A percentile compares a stretch with the other conserved stretches of the same genome.
phyloP scores from a whole-genome alignment of 176 grass and related monocot genomes.

The Oryza longistaminata region DNA sequence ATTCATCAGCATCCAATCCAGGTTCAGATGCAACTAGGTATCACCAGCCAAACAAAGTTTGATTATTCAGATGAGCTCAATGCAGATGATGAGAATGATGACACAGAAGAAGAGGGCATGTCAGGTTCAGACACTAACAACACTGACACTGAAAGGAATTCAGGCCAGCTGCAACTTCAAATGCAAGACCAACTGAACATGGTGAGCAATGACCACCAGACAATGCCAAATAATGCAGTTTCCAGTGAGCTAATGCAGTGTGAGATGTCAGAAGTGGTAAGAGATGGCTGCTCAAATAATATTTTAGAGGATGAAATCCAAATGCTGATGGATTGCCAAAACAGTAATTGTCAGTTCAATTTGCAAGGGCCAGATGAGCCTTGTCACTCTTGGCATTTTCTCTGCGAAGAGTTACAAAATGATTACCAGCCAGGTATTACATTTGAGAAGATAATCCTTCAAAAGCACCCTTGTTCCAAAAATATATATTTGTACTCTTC shows the following conservation, averaged over 20 bases:
- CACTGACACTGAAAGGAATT: conserved; percentile 30
- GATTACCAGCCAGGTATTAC: conserved; percentile 52
- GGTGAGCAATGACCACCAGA: neutral
- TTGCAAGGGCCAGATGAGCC: conserved; percentile 39
- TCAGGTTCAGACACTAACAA: conserved; percentile 47
- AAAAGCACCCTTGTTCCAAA: neutral
- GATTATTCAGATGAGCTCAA: neutral
- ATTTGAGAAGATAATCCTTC: neutral
- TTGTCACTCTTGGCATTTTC: conserved; percentile 52
- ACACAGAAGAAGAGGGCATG: conserved; percentile 31
- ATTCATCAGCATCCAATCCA: conserved; percentile 22
- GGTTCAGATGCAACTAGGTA: neutral
- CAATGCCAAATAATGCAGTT: neutral
- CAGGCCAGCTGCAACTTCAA: neutral
- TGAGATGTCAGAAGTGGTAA: conserved; percentile 42
- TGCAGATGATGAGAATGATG: neutral
- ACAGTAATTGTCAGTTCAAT: conserved; percentile 24
- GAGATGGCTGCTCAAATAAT: conserved; percentile 61
- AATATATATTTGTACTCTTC: neutral
- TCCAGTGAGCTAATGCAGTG: conserved; percentile 52
- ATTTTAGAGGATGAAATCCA: conserved; percentile 43
- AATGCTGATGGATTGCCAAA: conserved; percentile 39
- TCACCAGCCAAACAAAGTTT: neutral
- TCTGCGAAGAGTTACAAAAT: conserved; percentile 50
- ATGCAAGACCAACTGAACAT: neutral